These are phyloP conservation scores for Calendula officinalis DNA, from an alignment of 129 eudicot species.

Conservation along the genomic window DNA sequence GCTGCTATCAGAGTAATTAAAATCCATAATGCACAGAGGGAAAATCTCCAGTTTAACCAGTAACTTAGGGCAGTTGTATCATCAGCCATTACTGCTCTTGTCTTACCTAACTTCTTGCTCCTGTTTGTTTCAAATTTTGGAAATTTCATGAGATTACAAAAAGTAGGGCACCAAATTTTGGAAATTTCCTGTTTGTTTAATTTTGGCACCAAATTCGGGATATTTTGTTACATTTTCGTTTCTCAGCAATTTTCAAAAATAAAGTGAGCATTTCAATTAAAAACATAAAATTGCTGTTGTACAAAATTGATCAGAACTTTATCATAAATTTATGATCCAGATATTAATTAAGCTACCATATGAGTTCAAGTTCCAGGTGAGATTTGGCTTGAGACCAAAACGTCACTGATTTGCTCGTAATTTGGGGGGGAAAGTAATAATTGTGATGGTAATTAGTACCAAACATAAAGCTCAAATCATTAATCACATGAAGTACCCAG, in stretches of 20 bases:
- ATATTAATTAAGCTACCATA: no score
- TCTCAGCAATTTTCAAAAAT: no score
- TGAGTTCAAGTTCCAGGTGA: not conserved
- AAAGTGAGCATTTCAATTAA: not conserved
- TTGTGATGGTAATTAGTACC: not conserved
- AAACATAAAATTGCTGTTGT: not conserved
- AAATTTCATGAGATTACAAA: not conserved
- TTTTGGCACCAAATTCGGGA: no score
- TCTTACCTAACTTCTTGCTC: constrained; percentile 30
- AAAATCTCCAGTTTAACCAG: constrained; percentile 95
- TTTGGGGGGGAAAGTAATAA: not conserved
- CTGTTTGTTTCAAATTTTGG: constrained; percentile 9
- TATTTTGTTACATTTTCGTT: no score
- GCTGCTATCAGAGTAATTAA: constrained; percentile 40
- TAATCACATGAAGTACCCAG: not conserved
- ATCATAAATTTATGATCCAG: not conserved
- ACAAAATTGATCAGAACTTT: not conserved
- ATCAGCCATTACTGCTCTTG: constrained; percentile 40
- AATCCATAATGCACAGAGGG: constrained; percentile 72
- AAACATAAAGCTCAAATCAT: constrained; percentile 5
- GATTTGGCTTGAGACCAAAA: not conserved
- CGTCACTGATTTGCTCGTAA: not conserved
- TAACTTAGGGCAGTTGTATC: constrained; percentile 56
- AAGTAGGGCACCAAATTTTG: not conserved
- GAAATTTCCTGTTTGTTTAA: not conserved